Conservation (phyloP, 2,329 filamentous ascomycete genomes). For the Periconia sp. region DNA sequence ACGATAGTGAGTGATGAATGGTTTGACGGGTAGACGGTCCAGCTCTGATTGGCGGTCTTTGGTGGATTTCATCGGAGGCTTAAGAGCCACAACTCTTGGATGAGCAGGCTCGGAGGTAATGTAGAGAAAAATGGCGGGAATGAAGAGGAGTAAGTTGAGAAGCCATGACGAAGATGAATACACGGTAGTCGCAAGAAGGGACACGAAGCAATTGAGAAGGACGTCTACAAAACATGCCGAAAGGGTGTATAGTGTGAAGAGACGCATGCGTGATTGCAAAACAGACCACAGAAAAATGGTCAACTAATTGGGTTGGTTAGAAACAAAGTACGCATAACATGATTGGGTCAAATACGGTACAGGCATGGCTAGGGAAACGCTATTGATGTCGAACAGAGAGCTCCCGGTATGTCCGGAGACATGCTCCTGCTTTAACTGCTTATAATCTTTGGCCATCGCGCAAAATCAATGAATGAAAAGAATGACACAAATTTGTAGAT, state of each 20-base stretch:
- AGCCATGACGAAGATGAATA: constrained; percentile 76
- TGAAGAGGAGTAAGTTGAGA: constrained; percentile 72
- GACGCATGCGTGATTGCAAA: constrained; percentile 78
- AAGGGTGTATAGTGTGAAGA: constrained; percentile 75
- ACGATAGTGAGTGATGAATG: constrained; percentile 89
- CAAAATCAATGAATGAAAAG: not conserved
- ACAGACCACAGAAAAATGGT: constrained; percentile 85
- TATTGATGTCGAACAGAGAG: constrained; percentile 80
- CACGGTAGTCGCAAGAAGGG: constrained; percentile 82
- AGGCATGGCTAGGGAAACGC: constrained; percentile 80
- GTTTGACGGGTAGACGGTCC: constrained; percentile 73
- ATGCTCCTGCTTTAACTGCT: constrained; percentile 90
- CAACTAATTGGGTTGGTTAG: constrained; percentile 55
- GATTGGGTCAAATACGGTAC: constrained; percentile 53
- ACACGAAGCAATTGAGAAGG: constrained; percentile 78
- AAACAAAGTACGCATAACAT: constrained; percentile 12
- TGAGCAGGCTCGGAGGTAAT: constrained; percentile 36
- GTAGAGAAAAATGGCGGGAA: constrained; percentile 68
- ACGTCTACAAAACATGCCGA: constrained; percentile 77
- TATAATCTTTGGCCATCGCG: constrained; percentile 64
- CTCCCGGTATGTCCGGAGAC: constrained; percentile 90
- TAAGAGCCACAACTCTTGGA: constrained; percentile 15
- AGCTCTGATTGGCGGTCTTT: constrained; percentile 25
- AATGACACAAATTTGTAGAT: not conserved
- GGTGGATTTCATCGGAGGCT: constrained; percentile 24